These are phyloP conservation scores for Cryptococcus amylolentus DNA, from an alignment of 1,284 basidiomycete genomes.

Conservation along the genomic window DNA sequence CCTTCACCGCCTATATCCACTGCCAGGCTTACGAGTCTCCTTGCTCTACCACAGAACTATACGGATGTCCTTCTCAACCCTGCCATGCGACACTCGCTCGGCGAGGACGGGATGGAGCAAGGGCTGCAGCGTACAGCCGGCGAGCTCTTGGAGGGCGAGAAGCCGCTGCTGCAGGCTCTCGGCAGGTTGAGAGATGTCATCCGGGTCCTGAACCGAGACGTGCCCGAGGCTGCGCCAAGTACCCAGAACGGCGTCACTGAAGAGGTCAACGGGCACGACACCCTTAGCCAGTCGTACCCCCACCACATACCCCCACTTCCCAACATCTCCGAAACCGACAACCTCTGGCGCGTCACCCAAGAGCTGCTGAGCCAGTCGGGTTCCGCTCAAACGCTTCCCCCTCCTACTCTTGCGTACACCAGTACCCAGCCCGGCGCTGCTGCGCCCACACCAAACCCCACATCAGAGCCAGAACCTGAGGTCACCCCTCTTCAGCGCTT, in stretches of 20 bases:
- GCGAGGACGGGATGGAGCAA: constrained; percentile 46
- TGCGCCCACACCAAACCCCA: constrained; percentile 2
- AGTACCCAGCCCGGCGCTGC: constrained; percentile 26
- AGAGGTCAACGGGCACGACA: constrained; percentile 1
- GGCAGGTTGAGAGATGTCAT: constrained; percentile 44
- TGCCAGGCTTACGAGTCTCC: constrained; percentile 39
- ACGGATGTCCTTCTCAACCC: constrained; percentile 46
- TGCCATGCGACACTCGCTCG: constrained; percentile 47
- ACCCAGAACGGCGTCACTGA: constrained; percentile 2
- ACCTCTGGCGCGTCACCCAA: constrained; percentile 45
- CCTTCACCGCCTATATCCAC: constrained; percentile 44
- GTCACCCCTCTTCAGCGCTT: constrained; percentile 45
- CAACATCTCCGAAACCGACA: constrained; percentile 43
- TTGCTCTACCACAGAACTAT: constrained; percentile 43
- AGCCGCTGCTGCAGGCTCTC: constrained; percentile 44
- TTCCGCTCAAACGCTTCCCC: constrained; percentile 10
- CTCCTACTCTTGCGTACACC: constrained; percentile 27
- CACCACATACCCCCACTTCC: constrained; percentile 33
- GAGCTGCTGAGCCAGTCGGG: constrained; percentile 27
- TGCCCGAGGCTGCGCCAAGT: constrained; percentile 16
- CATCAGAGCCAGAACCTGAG: constrained; percentile 9
- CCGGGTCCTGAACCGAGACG: constrained; percentile 34
- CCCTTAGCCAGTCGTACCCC: constrained; percentile 3
- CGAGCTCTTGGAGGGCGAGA: constrained; percentile 50
- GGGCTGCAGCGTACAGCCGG: constrained; percentile 47